A percentile compares a stretch with the other conserved stretches of the same genome.
Evolutionary conservation across 2,329 filamentous ascomycete genomes (phyloP).

Genomic region (Neurospora sp.): DNA sequence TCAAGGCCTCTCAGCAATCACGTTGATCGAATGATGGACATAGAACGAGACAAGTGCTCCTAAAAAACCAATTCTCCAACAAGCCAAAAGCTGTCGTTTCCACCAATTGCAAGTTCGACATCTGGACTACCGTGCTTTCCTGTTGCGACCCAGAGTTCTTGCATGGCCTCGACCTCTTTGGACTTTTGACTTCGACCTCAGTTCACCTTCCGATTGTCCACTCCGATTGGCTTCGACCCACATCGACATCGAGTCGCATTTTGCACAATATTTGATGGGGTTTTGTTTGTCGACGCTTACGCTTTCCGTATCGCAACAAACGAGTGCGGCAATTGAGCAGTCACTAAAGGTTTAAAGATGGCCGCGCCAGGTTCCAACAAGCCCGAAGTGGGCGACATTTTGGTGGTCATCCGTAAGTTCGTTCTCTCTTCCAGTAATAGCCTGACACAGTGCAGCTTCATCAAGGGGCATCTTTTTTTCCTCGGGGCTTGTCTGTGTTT

Average conservation of each 20-base stretch:
- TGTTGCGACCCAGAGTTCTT: not conserved
- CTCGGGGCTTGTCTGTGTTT: not conserved
- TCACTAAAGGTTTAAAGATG: constrained; percentile 11
- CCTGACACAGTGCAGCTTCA: not conserved
- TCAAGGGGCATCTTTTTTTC: not conserved
- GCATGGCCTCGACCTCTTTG: not conserved
- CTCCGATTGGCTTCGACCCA: not conserved
- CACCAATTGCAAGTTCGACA: not conserved
- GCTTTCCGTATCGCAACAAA: constrained; percentile 6
- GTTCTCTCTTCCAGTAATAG: not conserved
- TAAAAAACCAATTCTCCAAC: not conserved
- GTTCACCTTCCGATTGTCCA: not conserved
- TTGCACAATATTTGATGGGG: not conserved
- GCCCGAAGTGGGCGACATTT: constrained; percentile 55
- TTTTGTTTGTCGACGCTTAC: not conserved
- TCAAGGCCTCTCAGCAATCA: not conserved
- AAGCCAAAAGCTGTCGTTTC: not conserved
- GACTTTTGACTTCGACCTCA: not conserved
- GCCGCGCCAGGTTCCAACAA: constrained; percentile 20
- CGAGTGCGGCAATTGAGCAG: constrained; percentile 9
- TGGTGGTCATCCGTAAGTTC: constrained; percentile 62
- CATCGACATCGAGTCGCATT: not conserved
- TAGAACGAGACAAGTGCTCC: not conserved
- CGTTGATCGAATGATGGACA: not conserved
- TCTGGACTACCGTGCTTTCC: not conserved